These are phyloP conservation scores for Fraxinus quadrangulata DNA, from an alignment of 257 asterid species.

Conservation along the genomic window DNA sequence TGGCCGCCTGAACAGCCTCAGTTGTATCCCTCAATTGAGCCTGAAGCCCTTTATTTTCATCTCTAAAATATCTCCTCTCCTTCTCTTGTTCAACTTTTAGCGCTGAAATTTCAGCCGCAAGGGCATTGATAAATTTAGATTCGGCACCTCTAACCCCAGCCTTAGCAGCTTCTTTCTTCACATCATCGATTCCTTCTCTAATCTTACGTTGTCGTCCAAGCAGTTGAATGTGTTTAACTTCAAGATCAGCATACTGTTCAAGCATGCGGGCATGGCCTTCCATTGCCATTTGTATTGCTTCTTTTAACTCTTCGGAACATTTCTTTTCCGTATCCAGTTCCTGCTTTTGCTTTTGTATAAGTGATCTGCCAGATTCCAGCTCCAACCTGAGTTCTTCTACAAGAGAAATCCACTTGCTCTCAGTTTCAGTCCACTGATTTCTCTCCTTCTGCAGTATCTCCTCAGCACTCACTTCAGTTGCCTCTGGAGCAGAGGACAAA, in stretches of 20 bases:
- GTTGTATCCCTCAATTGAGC: constrained; percentile 96
- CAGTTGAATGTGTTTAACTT: constrained; percentile 87
- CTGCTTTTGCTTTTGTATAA: constrained; percentile 66
- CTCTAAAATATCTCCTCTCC: constrained; percentile 77
- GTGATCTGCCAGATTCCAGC: constrained; percentile 59
- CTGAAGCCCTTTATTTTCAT: constrained; percentile 89
- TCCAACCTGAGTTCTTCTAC: constrained; percentile 78
- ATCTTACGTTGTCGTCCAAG: constrained; percentile 78
- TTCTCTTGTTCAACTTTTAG: constrained; percentile 82
- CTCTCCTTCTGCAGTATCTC: constrained; percentile 72
- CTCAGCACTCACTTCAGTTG: constrained; percentile 54
- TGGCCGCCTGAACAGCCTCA: constrained; percentile 99
- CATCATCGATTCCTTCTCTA: constrained; percentile 86
- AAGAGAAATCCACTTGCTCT: constrained; percentile 83
- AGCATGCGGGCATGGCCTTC: constrained; percentile 99
- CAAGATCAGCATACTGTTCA: constrained; percentile 94
- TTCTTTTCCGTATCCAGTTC: constrained; percentile 76
- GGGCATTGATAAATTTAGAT: constrained; percentile 84
- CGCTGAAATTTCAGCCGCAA: constrained; percentile 83
- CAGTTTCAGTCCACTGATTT: constrained; percentile 81
- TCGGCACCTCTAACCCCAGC: constrained; percentile 96
- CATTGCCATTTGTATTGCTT: constrained; percentile 99
- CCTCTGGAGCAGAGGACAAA: constrained; percentile 46
- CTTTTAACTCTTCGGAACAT: constrained; percentile 91
- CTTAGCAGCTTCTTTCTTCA: constrained; percentile 91